Conservation (phyloP, 768 basidiomycete species). For the Hortiboletus flavorubellus region DNA sequence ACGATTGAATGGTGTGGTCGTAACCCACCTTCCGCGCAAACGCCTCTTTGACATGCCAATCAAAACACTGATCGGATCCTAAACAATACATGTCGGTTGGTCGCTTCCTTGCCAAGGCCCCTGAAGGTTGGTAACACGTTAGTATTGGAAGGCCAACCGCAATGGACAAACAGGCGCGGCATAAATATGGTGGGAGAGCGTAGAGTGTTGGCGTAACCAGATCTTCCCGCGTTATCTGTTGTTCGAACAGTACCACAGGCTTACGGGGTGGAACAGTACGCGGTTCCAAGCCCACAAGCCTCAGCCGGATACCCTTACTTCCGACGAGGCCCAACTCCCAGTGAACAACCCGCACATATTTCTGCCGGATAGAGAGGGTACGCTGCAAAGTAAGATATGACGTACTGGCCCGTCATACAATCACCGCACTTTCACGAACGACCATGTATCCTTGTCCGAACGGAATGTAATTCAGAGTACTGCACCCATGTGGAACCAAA, state of each 20-base stretch:
- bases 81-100: not conserved
- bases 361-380: not conserved
- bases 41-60: slow-evolving; percentile 2
- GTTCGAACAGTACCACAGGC: not conserved
- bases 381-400: not conserved
- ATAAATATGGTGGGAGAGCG: not conserved
- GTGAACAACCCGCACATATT: not conserved
- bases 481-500: not conserved
- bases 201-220: too few relatives aligned
- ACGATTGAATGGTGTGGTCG: not conserved
- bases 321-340: too few relatives aligned
- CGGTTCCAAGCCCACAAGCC: not conserved
- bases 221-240: not conserved
- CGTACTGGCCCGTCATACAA: not conserved
- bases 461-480: not conserved
- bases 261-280: not conserved
- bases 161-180: not conserved
- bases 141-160: not conserved
- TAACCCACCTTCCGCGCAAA: slow-evolving; percentile 1
- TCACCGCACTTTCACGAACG: not conserved
- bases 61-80: not conserved
- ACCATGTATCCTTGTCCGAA: not conserved
- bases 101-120: not conserved
- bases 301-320: not conserved
- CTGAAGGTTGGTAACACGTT: not conserved